These are phyloP conservation scores for Neophaeococcomyces aloes DNA, from an alignment of 2,329 filamentous ascomycete species.

Conservation along the genomic window DNA sequence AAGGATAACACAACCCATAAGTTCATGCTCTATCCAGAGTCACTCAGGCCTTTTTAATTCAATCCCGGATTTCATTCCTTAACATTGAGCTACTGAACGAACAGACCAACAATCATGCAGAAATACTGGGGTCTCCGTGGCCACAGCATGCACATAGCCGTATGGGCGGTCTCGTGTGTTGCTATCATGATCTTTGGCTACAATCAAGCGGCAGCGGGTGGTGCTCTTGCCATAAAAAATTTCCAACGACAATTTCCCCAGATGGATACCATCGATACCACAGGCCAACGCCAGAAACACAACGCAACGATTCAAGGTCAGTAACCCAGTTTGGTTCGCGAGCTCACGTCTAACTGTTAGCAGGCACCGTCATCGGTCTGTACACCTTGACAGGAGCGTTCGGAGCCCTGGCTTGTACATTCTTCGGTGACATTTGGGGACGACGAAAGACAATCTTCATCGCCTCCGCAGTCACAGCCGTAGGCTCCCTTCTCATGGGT, in stretches of 20 bases:
- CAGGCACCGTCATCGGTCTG: conserved; percentile 25
- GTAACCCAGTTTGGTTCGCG: neutral
- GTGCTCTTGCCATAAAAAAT: conserved; percentile 57
- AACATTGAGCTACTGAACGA: too few relatives aligned
- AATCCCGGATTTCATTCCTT: too few relatives aligned
- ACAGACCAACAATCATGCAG: too few relatives aligned
- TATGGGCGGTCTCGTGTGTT: too few relatives aligned
- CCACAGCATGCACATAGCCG: too few relatives aligned
- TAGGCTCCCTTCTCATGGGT: conserved; percentile 34
- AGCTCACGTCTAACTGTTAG: neutral
- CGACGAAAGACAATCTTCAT: conserved; percentile 34
- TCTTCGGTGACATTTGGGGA: conserved; percentile 40
- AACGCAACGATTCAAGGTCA: conserved; percentile 12
- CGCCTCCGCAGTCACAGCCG: conserved; percentile 31
- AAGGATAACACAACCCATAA: too few relatives aligned
- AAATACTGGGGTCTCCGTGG: too few relatives aligned
- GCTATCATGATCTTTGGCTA: neutral
- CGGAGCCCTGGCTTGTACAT: conserved; percentile 41
- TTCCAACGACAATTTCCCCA: conserved; percentile 48
- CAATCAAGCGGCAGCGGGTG: conserved; percentile 54
- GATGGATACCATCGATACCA: conserved; percentile 31
- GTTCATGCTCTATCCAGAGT: too few relatives aligned
- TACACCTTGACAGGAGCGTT: conserved; percentile 42
- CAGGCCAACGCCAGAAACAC: conserved; percentile 2
- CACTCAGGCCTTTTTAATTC: too few relatives aligned